Conservation (phyloP, 257 asterid genomes). For the Petrea volubilis region DNA sequence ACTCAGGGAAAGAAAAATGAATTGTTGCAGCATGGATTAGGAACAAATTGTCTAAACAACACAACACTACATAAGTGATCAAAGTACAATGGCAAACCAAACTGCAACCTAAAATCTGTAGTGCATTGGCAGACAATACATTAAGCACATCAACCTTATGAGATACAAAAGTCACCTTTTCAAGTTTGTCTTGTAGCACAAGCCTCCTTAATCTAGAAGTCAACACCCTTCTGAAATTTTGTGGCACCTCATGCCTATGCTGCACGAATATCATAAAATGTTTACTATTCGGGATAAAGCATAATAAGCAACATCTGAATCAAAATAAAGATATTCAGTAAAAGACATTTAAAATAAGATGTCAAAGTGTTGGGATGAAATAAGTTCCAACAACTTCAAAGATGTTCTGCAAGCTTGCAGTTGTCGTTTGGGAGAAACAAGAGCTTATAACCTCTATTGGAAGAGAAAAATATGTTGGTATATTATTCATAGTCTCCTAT, state of each 20-base stretch:
- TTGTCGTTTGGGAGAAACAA: too few species aligned
- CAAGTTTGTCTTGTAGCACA: slow-evolving; percentile 71
- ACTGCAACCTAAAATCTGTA: slow-evolving; percentile 3
- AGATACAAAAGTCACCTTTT: slow-evolving; percentile 51
- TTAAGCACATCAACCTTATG: not conserved
- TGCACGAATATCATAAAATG: slow-evolving; percentile 38
- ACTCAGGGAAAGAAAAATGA: not conserved
- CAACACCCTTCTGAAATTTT: slow-evolving; percentile 70
- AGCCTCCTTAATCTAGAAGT: slow-evolving; percentile 86
- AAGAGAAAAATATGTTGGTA: too few species aligned
- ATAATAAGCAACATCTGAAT: not conserved
- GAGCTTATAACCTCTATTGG: too few species aligned
- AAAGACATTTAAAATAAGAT: not conserved
- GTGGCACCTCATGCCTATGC: slow-evolving; percentile 81
- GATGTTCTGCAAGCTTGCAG: slow-evolving; percentile 66
- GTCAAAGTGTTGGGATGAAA: slow-evolving; percentile 3
- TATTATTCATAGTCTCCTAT: too few species aligned
- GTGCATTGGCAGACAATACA: not conserved
- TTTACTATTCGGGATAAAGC: not conserved
- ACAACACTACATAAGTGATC: not conserved
- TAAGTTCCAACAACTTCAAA: too few species aligned
- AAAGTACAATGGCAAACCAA: not conserved
- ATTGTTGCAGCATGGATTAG: not conserved
- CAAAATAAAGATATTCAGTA: not conserved
- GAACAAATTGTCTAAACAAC: not conserved